phyloP scores from a whole-genome alignment of 2,329 filamentous ascomycete species.

The Colletotrichum orbiculare region DNA sequence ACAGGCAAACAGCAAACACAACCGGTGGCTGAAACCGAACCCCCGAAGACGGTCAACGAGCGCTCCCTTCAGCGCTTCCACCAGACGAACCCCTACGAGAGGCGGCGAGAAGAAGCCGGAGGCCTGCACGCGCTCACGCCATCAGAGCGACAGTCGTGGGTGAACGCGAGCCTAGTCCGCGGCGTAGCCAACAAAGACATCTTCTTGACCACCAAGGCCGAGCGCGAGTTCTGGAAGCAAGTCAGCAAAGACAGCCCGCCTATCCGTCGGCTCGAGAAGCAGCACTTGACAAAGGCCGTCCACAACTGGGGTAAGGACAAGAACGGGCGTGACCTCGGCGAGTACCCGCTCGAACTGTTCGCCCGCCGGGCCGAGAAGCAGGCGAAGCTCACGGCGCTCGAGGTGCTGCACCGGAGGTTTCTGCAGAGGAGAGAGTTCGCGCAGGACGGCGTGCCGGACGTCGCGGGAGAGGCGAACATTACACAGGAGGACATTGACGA shows the following conservation, averaged over 20 bases:
- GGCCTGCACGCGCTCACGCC: constrained; percentile 58
- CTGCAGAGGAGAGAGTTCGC: constrained; percentile 49
- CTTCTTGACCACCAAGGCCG: constrained; percentile 56
- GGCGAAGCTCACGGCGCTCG: constrained; percentile 55
- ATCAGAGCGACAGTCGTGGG: constrained; percentile 61
- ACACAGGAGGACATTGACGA: constrained; percentile 54
- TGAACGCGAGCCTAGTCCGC: constrained; percentile 58
- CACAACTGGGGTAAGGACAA: constrained; percentile 64
- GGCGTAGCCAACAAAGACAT: constrained; percentile 51
- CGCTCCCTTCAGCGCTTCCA: constrained; percentile 59
- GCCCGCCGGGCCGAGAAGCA: constrained; percentile 55
- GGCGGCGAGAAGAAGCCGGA: constrained; percentile 54
- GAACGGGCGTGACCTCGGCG: constrained; percentile 59
- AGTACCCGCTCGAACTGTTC: constrained; percentile 60
- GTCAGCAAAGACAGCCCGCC: constrained; percentile 64
- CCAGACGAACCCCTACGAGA: constrained; percentile 61
- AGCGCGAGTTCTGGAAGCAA: constrained; percentile 69
- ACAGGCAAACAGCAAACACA: constrained; percentile 42
- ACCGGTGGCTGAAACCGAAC: constrained; percentile 33
- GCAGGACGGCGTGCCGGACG: constrained; percentile 33
- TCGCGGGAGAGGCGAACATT: constrained; percentile 38
- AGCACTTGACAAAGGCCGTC: constrained; percentile 33
- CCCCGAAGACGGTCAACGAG: constrained; percentile 60
- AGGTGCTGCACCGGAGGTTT: constrained; percentile 58
- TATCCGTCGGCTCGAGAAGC: constrained; percentile 53